Evolutionary conservation across 2,329 filamentous ascomycete genomes (phyloP), one percentile per base, ranked within the genome.

Genomic region (Fusarium vanettenii): DNA sequence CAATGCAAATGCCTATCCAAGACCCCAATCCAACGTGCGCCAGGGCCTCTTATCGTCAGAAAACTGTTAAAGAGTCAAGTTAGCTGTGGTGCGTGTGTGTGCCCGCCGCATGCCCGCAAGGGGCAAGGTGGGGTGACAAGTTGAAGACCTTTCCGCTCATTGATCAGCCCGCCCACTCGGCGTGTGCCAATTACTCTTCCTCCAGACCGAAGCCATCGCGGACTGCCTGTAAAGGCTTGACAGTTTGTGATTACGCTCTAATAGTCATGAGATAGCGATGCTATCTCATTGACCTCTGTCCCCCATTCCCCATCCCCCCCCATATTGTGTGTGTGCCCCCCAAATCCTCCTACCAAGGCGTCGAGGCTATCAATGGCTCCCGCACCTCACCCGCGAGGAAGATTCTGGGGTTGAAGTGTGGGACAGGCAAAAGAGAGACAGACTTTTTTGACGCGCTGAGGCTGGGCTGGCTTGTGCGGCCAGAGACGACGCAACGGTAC

Each of bases 321-420:
- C 41, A 43, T 48, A 25, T 45, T 45, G 41, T 45, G 41, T 41
- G 39, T 45, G 59, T 67, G 59, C 66, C 72, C 75, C 75, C 67
- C 67, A 77, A 69, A 37, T 43, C 55, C 76, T 78, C 75, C 75
- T 75, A 72, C 69, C 61, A 57, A 48, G 43, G 18, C 60, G 56
- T 69, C 63, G 56, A 77, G 65, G 33, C 73, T 70, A 78, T 69
- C 71, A 41, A 73, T 75, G 56, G 73, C 67, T 65, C 75, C 75
- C 71, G 73, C 66, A 68, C 75, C 71, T 71, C 66, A 68, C 52
- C 60, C 71, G 66, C 64, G 64, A 64, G 50, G 61, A 64, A 70
- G 65, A 77, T 56, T 73, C 75, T 65, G 75, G 75, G 75, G 75
- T 74, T 67, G 64, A 65, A 57, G 61, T 60, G 72, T 72, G 74